Evolutionary conservation across 2,329 filamentous ascomycete species (phyloP), one percentile per base, ranked within the genome.

Genomic region (Stachybotrys chlorohalonatus): DNA sequence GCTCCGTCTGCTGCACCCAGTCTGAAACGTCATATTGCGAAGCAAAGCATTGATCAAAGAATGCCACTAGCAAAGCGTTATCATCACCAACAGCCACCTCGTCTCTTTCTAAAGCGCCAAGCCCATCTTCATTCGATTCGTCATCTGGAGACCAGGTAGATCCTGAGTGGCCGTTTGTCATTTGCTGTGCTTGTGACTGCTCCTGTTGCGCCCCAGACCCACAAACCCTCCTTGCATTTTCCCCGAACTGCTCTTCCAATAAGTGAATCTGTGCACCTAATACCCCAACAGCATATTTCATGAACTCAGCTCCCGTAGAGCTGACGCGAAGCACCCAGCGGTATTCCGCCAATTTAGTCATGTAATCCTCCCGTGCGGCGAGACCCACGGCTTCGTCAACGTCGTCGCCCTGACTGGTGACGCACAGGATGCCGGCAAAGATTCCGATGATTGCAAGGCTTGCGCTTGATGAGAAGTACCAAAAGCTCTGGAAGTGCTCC

Each of bases 401-500:
- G 11, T 55, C 31, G 53, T 49, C 13, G 50, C 52, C 24, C 16
- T 16, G 13, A 60, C 56, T 11, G 8, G 59, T 59, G 11, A 56
- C 56, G 53, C 57, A 60, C 32, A 70, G 54, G 7, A 69, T 54
- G 6, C 63, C 62, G 2, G 64, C 63, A 49, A 70, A 66, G 8
- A 64, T 60, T 17, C 63, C 64, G 36, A 69, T 66, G 45, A 68
- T 59, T n/a, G 68, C 64, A 46, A 68, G 64, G 42, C 64, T 66
- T 16, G 64, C 61, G 39, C 62, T 61, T 4, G 67, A 67, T 30
- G 65, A 62, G 56, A 68, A 68, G 53, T 68, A 67, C 67, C 68
- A 70, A 49, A 70, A 70, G 52, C 62, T 65, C n/a, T 66, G 65
- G 7, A 70, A 58, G 36, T 70, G 68, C 47, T 69, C 66, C 7